Evolutionary conservation across 2,329 filamentous ascomycete genomes (phyloP).

Genomic region (Neofusicoccum laricinum): DNA sequence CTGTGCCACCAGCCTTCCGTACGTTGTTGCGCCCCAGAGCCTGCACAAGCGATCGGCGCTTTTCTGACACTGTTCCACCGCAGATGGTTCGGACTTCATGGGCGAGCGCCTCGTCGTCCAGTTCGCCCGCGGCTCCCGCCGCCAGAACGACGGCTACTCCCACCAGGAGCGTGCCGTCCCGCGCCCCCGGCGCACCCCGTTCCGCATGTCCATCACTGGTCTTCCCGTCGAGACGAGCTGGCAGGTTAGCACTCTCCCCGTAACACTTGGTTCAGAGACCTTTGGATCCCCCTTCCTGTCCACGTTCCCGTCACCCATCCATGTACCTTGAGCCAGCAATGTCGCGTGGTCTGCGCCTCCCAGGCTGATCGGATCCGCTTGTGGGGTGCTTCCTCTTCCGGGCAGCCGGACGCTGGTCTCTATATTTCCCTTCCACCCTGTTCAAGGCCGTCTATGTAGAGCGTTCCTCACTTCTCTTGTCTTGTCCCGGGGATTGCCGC

Average conservation of each 20-base stretch:
- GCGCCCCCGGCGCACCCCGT: conserved; percentile 88
- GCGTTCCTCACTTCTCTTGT: conserved; percentile 1
- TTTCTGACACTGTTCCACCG: conserved; percentile 15
- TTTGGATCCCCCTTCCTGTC: conserved; percentile 16
- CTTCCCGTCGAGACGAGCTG: conserved; percentile 98
- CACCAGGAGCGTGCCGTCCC: conserved; percentile 65
- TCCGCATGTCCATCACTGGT: conserved; percentile 96
- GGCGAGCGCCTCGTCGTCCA: conserved; percentile 96
- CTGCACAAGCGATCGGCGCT: conserved; percentile 11
- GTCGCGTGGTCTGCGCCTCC: conserved; percentile 2
- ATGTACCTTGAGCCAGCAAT: conserved; percentile 14
- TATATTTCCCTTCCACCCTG: conserved; percentile 5
- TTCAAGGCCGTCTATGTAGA: not conserved
- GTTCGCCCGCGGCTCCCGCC: conserved; percentile 86
- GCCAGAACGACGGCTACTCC: conserved; percentile 62
- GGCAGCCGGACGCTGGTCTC: conserved; percentile 15
- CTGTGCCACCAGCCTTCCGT: conserved; percentile 51
- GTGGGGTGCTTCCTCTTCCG: conserved; percentile 11
- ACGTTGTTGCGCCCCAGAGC: conserved; percentile 34
- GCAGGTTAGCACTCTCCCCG: conserved; percentile 85
- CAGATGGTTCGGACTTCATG: conserved; percentile 97
- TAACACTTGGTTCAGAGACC: conserved; percentile 40
- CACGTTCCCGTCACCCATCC: conserved; percentile 14
- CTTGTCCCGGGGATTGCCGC: conserved; percentile 12
- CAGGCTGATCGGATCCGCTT: conserved; percentile 14